Base-by-base conservation (phyloP, 1,139 yeast species). In the Nakaseomyces kungkrabaensis region DNA sequence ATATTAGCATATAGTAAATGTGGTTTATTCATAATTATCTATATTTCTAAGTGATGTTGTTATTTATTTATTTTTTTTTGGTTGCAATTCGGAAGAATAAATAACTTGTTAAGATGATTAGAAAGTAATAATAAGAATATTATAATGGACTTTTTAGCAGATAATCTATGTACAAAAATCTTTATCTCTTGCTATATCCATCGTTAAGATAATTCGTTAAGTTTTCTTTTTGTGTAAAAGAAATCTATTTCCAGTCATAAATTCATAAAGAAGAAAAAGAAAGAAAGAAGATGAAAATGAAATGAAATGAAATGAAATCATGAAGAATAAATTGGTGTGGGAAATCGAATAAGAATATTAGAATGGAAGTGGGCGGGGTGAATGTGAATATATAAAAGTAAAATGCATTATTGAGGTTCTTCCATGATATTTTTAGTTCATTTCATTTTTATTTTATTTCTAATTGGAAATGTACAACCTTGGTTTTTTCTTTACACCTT, bases 401-500 rank as follows among this genome's bases (percentile, higher is more conserved):
- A 17, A 17, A 17, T 17, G 22, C 22, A 17, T 17, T 17, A 17
- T 17, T 17, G 3, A 1, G 22, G 22, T 17, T 17, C 22, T 17
- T 17, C 22, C 22, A 17, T 17, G 22, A 17, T 17, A n/a, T 17
- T 17, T 17, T 17, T 17, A 17, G 22, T 17, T 17, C 22, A 17
- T 17, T 17, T 17, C 22, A 3, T 17, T 17, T 17, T 17, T 17
- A 17, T 17, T 17, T 17, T 17, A 17, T 17, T 17, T 17, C 22
- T 17, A 17, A 17, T 17, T 17, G 22, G 22, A 17, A 17, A 17
- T 17, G 22, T 17, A 2, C 22, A 17, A 3, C 22, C 13, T 5
- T 33, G 10, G 10, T 33, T 33, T 33, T 33, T 33, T 17, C 11
- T 50, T 50, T 52, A 60, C 11, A 57, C 64, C 52, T 72, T 71